Base-by-base conservation (phyloP, 2,329 filamentous ascomycete species). In the Fusarium hostae region DNA sequence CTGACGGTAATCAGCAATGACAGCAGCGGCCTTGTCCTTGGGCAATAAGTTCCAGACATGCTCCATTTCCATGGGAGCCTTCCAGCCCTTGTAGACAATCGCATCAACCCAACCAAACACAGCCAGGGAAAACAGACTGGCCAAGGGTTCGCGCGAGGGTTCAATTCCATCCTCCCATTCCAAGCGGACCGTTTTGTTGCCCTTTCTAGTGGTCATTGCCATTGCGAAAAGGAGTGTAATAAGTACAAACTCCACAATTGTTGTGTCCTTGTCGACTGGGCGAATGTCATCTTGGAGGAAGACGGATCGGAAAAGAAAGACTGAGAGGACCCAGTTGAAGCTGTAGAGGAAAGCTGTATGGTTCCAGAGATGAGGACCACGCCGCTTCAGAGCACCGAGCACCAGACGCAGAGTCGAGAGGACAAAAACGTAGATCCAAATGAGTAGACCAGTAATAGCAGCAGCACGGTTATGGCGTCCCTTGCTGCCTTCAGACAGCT, bases 41-140 rank as follows among this genome's bases (percentile, higher is more conserved):
- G 94, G 90, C 22, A 94, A 84, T 67, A 99, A 82, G 77, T 98
- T 98, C 96, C 96, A 99, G 6, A 99, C 94, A 79, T 95, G 91
- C 32, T 89, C 82, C 73, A 98, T 88, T 77, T 97, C 94, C 69
- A 97, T 87, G 0, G 94, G 90, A 79, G 94, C 90, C 79, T 90
- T 92, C 86, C 95, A 98, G 18, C 96, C 96, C 74, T 92, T 90
- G 90, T 91, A 94, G 45, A 99, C 91, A 72, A 99, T 92, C 2
- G 91, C 83, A 80, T 98, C 95, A 24, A 98, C 90, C 96, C 96
- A 99, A 24, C 89, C 86, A 79, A 98, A 99, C 4, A 94, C 96
- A 26, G 91, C 90, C 47, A 97, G 85, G 4, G 96, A 98, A 69
- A 98, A 89, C 10, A 98, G 83, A 79, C 95, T 98, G 2, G 96